Conservation (phyloP, 495 filamentous ascomycete species). For the Hypoxylon fragiforme region DNA sequence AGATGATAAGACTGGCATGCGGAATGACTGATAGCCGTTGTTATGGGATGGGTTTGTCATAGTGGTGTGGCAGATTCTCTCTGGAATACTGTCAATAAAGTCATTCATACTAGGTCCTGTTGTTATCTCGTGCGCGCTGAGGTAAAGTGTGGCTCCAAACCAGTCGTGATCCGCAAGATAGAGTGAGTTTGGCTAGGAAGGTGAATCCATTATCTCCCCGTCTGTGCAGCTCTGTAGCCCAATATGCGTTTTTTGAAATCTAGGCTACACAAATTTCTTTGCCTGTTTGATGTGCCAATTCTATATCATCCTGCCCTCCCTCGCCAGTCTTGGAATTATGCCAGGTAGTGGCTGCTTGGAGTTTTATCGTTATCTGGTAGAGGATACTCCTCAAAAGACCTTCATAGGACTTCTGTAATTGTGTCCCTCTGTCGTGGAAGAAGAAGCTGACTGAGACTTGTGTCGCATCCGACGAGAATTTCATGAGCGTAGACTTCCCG, state of each 20-base stretch:
- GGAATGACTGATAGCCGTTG: background rate
- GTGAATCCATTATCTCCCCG: constrained; percentile 8
- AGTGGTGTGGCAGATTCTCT: too few species aligned
- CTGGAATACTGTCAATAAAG: constrained; percentile 18
- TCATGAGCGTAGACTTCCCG: constrained; percentile 20
- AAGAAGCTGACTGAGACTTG: constrained; percentile 1
- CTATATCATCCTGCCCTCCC: too few species aligned
- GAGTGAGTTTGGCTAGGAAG: constrained; percentile 11
- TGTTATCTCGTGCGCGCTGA: constrained; percentile 3
- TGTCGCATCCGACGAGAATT: background rate
- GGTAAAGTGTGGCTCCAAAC: background rate
- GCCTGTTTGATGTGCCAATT: constrained; percentile 21
- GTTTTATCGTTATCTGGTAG: background rate
- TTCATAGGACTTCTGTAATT: background rate
- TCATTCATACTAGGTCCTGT: constrained; percentile 8
- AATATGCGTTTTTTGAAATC: constrained; percentile 10
- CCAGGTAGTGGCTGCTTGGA: too few species aligned
- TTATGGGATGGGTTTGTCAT: too few species aligned
- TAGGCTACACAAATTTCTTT: constrained; percentile 7
- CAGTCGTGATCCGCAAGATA: background rate
- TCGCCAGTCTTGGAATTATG: background rate
- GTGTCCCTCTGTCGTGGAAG: background rate
- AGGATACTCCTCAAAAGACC: background rate
- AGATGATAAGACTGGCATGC: too few species aligned
- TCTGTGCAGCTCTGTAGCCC: background rate